Evolutionary conservation across 768 basidiomycete genomes (phyloP).

Genomic region (Porpolomopsis calyptriformis): DNA sequence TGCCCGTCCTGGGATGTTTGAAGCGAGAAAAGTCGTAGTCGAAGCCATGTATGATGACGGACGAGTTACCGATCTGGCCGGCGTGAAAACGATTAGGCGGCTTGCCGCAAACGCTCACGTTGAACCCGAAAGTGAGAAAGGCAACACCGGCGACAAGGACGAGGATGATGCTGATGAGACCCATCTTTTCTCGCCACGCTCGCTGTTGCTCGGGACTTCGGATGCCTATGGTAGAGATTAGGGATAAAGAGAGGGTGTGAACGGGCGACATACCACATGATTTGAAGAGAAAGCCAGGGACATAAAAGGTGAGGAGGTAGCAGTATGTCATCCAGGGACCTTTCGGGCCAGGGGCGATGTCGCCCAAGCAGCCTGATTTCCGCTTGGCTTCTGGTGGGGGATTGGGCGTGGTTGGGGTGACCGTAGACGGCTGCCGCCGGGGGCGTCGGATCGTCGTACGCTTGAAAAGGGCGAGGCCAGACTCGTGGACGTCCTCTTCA

Average conservation of each 20-base stretch:
- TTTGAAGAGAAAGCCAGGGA: constrained; percentile 70
- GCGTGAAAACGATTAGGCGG: constrained; percentile 77
- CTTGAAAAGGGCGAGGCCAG: constrained; percentile 87
- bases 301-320: constrained; percentile 67
- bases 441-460: constrained; percentile 72
- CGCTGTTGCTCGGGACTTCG: constrained; percentile 86
- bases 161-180: constrained; percentile 71
- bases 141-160: constrained; percentile 88
- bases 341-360: constrained; percentile 78
- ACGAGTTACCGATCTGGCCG: constrained; percentile 66
- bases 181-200: constrained; percentile 98
- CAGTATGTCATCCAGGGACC: constrained; percentile 96
- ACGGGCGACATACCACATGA: constrained; percentile 56
- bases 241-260: constrained; percentile 1
- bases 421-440: constrained; percentile 42
- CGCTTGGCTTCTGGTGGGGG: constrained; percentile 28
- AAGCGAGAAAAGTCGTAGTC: constrained; percentile 87
- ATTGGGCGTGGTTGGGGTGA: constrained; percentile 27
- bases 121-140: constrained; percentile 98
- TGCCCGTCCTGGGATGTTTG: constrained; percentile 63
- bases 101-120: constrained; percentile 82
- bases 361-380: constrained; percentile 50
- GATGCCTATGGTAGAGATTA: constrained; percentile 50
- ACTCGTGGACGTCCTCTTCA: constrained; percentile 86
- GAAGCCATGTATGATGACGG: constrained; percentile 89